Base-by-base conservation (phyloP, 2,329 filamentous ascomycete species). In the Fusarium sp. region DNA sequence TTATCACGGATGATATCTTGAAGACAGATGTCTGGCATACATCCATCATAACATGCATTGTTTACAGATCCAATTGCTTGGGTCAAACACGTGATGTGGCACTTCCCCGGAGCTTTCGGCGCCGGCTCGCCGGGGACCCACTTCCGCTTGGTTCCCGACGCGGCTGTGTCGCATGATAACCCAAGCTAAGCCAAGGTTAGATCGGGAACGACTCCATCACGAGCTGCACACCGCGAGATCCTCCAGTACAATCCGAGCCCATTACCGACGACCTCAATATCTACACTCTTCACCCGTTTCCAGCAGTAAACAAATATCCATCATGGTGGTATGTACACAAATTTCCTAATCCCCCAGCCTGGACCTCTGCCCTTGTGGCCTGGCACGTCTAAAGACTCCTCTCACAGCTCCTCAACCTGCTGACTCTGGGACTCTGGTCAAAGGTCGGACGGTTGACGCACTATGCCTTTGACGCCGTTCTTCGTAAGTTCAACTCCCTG, bases 391-490 rank as follows among this genome's bases (percentile, higher is more conserved):
- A 80, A 68, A 81, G 75, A 74, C 74, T 77, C 72, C 63, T 67
- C 58, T 69, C 53, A 78, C 81, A 89, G 86, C 81, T 90, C 80
- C 87, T 90, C 83, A 86, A 89, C 83, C 85, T 90, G 81, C 88
- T 90, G 85, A 90, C 88, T 80, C 86, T 92, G 83, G 89, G 87
- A 80, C 83, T 90, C 74, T 88, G 84, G 86, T 86, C 84, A 83
- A 91, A 98, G 95, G 87, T 98, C 83, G 95, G 95, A 85, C 91
- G 92, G 82, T 84, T 98, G 77, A 92, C 93, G 80, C 95, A 98
- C 85, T 97, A 97, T 85, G 93, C 94, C 77, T 95, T 98, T 81
- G 95, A 98, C 83, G 95, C 95, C 70, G 94, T 98, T 74, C 89
- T 98, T 75, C 85, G 93, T 96, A 88, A 75, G 92, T 86, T 43